Evolutionary conservation across 306 rosid species (phyloP).

Genomic region (Cucumis melo): DNA sequence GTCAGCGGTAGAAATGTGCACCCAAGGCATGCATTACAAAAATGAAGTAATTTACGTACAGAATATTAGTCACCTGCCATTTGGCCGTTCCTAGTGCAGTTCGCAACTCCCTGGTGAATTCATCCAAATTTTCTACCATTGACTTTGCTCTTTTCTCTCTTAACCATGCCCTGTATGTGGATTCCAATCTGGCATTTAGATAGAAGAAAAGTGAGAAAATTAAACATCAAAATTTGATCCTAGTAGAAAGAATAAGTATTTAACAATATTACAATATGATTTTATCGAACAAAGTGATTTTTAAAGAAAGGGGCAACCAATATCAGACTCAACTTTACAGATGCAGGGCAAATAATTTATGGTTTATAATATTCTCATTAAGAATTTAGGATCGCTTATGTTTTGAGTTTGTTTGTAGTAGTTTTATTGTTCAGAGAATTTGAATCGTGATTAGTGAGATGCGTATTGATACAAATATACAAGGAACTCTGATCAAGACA

Average conservation of each 20-base stretch:
- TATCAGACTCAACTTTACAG: not conserved
- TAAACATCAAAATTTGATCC: constrained; percentile 1
- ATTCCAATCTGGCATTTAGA: constrained; percentile 62
- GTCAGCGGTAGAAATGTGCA: too few species aligned
- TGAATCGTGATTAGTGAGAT: not conserved
- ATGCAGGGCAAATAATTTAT: too few species aligned
- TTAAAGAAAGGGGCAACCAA: not conserved
- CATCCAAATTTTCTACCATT: constrained; percentile 34
- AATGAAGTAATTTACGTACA: not conserved
- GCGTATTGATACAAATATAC: not conserved
- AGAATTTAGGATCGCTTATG: too few species aligned
- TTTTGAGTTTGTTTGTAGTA: too few species aligned
- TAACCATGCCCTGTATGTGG: constrained; percentile 67
- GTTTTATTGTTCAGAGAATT: too few species aligned
- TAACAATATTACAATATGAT: not conserved
- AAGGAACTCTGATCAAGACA: not conserved
- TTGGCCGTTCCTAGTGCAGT: constrained; percentile 93
- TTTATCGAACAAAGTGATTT: not conserved
- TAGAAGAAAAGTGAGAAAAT: not conserved
- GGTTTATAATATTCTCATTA: too few species aligned
- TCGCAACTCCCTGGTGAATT: constrained; percentile 70
- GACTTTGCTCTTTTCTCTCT: constrained; percentile 52
- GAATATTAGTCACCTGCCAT: constrained; percentile 64
- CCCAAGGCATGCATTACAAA: too few species aligned
- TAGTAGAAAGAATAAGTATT: not conserved